Evolutionary conservation across 495 filamentous ascomycete genomes (phyloP).

Genomic region (Talaromyces thailandensis): DNA sequence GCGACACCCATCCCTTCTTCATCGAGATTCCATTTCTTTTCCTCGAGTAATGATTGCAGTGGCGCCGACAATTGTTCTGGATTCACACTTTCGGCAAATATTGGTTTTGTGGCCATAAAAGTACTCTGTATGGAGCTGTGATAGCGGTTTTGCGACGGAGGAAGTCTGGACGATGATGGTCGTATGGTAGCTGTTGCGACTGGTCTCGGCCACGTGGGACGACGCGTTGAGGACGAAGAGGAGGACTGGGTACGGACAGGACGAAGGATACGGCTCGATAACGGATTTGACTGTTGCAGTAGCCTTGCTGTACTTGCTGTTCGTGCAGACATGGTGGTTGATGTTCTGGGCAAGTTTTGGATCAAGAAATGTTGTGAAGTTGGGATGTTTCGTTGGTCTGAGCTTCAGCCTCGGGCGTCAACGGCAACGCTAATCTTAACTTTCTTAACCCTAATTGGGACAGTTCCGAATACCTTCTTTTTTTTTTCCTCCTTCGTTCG

Average conservation of each 20-base stretch:
- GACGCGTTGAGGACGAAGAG: not conserved
- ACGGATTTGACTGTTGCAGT: not conserved
- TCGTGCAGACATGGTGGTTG: not conserved
- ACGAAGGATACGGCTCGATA: not conserved
- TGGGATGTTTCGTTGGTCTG: not conserved
- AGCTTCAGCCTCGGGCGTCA: not conserved
- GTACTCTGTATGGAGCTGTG: not conserved
- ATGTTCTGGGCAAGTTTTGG: not conserved
- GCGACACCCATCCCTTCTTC: slow-evolving; percentile 26
- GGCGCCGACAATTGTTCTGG: slow-evolving; percentile 15
- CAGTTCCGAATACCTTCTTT: not conserved
- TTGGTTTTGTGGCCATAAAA: not conserved
- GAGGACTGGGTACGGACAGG: not conserved
- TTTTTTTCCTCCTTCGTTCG: not conserved
- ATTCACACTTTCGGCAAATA: slow-evolving; percentile 29
- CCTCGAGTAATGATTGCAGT: slow-evolving; percentile 18
- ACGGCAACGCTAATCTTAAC: not conserved
- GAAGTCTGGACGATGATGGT: not conserved
- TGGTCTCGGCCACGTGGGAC: not conserved
- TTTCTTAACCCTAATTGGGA: not conserved
- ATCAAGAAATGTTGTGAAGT: not conserved
- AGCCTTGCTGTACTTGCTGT: not conserved
- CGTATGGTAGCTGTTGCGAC: not conserved
- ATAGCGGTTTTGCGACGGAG: not conserved
- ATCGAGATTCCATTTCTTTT: slow-evolving; percentile 29